These are phyloP conservation scores for Pythium phragmiticola DNA, from an alignment of 352 stramenopile species.

Conservation along the genomic window DNA sequence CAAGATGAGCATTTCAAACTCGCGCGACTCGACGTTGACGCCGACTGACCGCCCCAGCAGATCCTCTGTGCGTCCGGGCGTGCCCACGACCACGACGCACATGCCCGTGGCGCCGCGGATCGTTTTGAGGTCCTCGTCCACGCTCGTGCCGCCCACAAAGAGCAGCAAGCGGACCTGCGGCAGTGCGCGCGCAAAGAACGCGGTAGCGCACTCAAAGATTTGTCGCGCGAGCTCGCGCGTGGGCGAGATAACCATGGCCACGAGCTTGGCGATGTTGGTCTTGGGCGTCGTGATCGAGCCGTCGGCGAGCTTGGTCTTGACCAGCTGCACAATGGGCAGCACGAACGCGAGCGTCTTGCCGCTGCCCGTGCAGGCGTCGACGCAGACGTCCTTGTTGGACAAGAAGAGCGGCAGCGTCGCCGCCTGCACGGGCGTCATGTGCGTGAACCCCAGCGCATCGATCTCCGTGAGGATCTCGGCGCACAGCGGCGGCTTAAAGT, in stretches of 20 bases:
- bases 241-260: constrained; percentile 86
- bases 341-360: constrained; percentile 96
- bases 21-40: constrained; percentile 80
- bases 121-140: constrained; percentile 80
- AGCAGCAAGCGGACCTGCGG: constrained; percentile 77
- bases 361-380: constrained; percentile 93
- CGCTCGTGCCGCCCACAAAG: constrained; percentile 89
- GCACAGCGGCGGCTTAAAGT: constrained; percentile 80
- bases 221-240: constrained; percentile 88
- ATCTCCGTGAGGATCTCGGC: constrained; percentile 68
- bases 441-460: constrained; percentile 78
- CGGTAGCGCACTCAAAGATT: constrained; percentile 72
- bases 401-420: constrained; percentile 92
- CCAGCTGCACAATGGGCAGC: constrained; percentile 92
- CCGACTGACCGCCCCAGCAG: constrained; percentile 84
- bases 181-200: constrained; percentile 65
- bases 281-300: constrained; percentile 53
- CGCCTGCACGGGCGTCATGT: constrained; percentile 92
- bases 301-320: constrained; percentile 66
- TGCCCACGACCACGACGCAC: constrained; percentile 79
- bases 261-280: constrained; percentile 66
- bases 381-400: constrained; percentile 92
- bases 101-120: constrained; percentile 58
- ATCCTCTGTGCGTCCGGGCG: constrained; percentile 82
- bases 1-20: constrained; percentile 98